Evolutionary conservation across 2,329 filamentous ascomycete species (phyloP), one percentile per base, ranked within the genome.

Genomic region (Paracorniculantispora psalliotae): DNA sequence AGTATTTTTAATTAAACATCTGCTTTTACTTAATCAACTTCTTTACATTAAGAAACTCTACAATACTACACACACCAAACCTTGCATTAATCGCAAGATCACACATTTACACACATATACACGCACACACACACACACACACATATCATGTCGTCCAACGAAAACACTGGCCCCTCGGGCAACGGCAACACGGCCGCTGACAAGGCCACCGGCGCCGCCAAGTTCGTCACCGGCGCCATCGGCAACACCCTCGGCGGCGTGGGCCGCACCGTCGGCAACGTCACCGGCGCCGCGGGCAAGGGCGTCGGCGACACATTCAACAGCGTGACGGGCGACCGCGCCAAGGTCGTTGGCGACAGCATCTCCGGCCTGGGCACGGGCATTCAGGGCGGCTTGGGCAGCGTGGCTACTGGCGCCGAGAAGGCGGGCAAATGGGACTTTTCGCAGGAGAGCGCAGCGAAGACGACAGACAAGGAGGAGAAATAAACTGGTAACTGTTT

Each of bases 401-500:
- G 70, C 49, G 74, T 84, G 2, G 77, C 79, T 15, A 77, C 81
- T 70, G 81, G 82, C 0, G 77, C 81, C 7, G 82, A 85, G 71
- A 73, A 84, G 65, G 82, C 82, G 12, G 83, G 83, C 3, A 71
- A 84, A 67, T 84, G 81, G 81, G 81, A 80, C 75, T 35, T 2
- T 37, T 30, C 9, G 17, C 19, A 19, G 30, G 10, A 33, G 1
- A 41, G n/a, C 1, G 17, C 30, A 17, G 41, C 51, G 17, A 71
- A 61, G 62, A 10, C 30, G 25, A 10, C 21, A 3, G 53, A 39
- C 21, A 68, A 62, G 67, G 63, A 65, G 41, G 35, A 46, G 13
- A 57, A 48, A 1, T 57, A 49, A 37, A 15, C 10, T 12, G 2
- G 26, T 28, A 21, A 21, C 3, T 13, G 12, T 35, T 25, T 10